Base-by-base conservation (phyloP, 78 protist species). In the Speleostelium caveatum region DNA sequence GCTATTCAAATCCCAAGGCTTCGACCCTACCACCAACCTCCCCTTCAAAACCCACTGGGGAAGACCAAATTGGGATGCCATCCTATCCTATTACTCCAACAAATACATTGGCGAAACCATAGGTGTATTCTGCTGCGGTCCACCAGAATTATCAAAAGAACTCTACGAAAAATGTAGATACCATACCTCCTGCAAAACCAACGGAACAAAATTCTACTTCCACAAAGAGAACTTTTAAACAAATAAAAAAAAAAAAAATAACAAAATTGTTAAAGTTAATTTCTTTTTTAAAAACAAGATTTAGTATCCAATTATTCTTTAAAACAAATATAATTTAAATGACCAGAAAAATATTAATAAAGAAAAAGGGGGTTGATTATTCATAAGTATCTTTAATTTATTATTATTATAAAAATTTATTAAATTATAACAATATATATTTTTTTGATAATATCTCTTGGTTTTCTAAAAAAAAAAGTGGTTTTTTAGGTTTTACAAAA, bases 181-280 rank as follows among this genome's bases (percentile, higher is more conserved):
- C 41, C 49, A 22, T 38, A 59, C 92, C 38, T 1, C 45, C 3
- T n/a, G 35, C 1, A 56, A 39, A 10, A 7, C 65, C 5, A 41
- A 59, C 6, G 71, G 71, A 35, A 67, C 73, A 2, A 56, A 32
- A 42, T 90, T 94, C 26, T 65, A 56, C 19, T 94, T 85, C 63
- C 73, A 94, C 53, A 94, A 94, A 66, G 96, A 94, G 42, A 94
- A 94, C 63, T 94, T 94, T 60, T n/a, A n/a, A n/a, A n/a, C n/a
- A n/a, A n/a, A n/a, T n/a, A n/a, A n/a, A n/a, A n/a, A n/a, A n/a
- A n/a, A n/a, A n/a, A n/a, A n/a, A n/a, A n/a, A n/a, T n/a, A n/a
- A n/a, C n/a, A n/a, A n/a, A n/a, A n/a, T n/a, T n/a, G n/a, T n/a
- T n/a, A n/a, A n/a, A n/a, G n/a, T n/a, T n/a, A n/a, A n/a, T 49